These are phyloP conservation scores for Naganishia sp. DNA, from an alignment of 1,284 basidiomycete genomes.

Conservation along the genomic window DNA sequence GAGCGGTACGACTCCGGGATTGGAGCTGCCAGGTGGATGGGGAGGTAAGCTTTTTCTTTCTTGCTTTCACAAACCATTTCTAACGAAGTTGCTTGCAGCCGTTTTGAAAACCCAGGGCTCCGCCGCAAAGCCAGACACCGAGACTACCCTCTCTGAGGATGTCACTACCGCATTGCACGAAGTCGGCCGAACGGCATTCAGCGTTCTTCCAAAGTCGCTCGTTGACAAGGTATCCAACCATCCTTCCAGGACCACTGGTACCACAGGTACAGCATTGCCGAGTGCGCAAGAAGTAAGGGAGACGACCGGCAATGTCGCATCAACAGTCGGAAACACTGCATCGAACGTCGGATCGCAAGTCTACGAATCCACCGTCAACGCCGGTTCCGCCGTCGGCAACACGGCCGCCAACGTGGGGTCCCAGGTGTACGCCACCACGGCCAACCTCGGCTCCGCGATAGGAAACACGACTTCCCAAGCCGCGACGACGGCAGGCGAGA, in stretches of 20 bases:
- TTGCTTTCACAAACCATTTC: conserved; percentile 28
- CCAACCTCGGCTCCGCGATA: conserved; percentile 1
- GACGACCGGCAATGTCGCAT: conserved; percentile 2
- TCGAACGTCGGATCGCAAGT: conserved; percentile 5
- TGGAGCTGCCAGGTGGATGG: conserved; percentile 49
- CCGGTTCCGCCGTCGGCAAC: neutral
- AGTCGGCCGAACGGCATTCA: conserved; percentile 45
- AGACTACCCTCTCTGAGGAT: conserved; percentile 39
- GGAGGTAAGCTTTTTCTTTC: conserved; percentile 40
- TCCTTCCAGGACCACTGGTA: neutral
- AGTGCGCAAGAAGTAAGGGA: conserved; percentile 6
- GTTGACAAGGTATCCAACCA: conserved; percentile 40
- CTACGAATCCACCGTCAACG: neutral
- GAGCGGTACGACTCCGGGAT: conserved; percentile 42
- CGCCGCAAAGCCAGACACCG: conserved; percentile 16
- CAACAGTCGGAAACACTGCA: conserved; percentile 6
- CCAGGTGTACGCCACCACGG: neutral
- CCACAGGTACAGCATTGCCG: neutral
- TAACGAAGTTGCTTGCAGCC: conserved; percentile 4
- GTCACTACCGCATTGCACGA: conserved; percentile 41
- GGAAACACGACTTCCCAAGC: conserved; percentile 1
- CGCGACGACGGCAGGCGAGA: neutral
- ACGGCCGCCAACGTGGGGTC: conserved; percentile 11
- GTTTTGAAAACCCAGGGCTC: conserved; percentile 1
- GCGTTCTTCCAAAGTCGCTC: conserved; percentile 40